Evolutionary conservation across 164 flowering plant species (phyloP).

Genomic region (Warburgia ugandensis): DNA sequence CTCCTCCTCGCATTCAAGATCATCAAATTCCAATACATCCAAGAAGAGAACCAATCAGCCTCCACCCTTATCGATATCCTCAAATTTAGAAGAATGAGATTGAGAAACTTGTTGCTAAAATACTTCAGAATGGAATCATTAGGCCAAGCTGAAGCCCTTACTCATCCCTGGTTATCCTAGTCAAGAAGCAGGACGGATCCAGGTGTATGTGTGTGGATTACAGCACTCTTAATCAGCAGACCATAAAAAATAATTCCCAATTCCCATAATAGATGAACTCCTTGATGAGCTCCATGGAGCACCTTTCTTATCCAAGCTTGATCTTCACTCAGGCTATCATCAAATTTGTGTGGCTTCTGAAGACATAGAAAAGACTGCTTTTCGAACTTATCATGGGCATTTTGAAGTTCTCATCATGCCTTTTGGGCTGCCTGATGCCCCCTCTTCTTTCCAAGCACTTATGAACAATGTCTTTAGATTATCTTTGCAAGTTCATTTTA

Average conservation of each 20-base stretch:
- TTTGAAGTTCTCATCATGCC: constrained; percentile 9
- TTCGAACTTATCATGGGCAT: constrained; percentile 5
- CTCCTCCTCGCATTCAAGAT: too few species aligned
- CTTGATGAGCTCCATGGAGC: constrained; percentile 11
- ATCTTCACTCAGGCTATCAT: constrained; percentile 9
- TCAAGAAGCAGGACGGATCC: constrained; percentile 1
- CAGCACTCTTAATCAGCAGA: too few species aligned
- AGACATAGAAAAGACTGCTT: constrained; percentile 11
- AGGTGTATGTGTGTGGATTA: too few species aligned
- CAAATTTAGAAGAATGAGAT: constrained; percentile 5
- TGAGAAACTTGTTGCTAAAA: background rate
- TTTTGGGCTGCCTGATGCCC: constrained; percentile 6
- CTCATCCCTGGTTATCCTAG: background rate
- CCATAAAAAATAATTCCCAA: constrained; percentile 4
- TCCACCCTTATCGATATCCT: background rate
- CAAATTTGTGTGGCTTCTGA: constrained; percentile 4
- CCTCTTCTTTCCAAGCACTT: constrained; percentile 2
- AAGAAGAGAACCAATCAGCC: background rate
- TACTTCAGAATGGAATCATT: background rate
- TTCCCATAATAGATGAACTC: constrained; percentile 5
- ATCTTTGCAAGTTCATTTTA: background rate
- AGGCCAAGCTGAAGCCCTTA: background rate
- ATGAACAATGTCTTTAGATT: constrained; percentile 8
- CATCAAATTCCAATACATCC: too few species aligned
- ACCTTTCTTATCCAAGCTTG: constrained; percentile 11